A percentile compares a stretch with the other conserved stretches of the same genome.
phyloP scores from a whole-genome alignment of 2,329 filamentous ascomycete genomes.

The Aspergillus quadrilineatus region DNA sequence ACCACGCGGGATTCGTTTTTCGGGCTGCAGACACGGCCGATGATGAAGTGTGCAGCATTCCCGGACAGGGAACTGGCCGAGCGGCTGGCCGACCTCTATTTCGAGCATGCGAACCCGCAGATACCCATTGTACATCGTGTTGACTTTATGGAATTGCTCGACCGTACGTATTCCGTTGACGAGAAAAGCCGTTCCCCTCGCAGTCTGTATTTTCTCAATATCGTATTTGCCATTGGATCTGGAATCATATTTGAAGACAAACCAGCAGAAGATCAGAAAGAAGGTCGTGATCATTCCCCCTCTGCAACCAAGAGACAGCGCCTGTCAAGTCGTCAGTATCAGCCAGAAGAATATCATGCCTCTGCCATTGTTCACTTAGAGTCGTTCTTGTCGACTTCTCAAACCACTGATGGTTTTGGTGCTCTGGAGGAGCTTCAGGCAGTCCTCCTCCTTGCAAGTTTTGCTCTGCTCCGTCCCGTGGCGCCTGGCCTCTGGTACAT shows the following conservation, averaged over 20 bases:
- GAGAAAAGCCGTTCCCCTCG: constrained; percentile 67
- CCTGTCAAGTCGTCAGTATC: constrained; percentile 61
- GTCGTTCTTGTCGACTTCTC: constrained; percentile 70
- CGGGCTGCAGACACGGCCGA: constrained; percentile 87
- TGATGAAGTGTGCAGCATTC: constrained; percentile 80
- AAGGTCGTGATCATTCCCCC: constrained; percentile 25
- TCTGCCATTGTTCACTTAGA: constrained; percentile 91
- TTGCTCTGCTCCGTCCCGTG: constrained; percentile 85
- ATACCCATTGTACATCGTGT: constrained; percentile 87
- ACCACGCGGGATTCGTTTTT: constrained; percentile 97
- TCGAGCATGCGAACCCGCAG: constrained; percentile 94
- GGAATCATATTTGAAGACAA: constrained; percentile 76
- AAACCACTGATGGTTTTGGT: constrained; percentile 66
- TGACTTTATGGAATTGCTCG: constrained; percentile 87
- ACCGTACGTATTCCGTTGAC: constrained; percentile 72
- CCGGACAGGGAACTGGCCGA: constrained; percentile 73
- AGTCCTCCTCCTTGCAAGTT: constrained; percentile 85
- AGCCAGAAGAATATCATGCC: constrained; percentile 94
- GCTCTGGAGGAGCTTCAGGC: constrained; percentile 89
- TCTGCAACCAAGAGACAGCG: constrained; percentile 50
- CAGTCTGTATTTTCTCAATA: constrained; percentile 92
- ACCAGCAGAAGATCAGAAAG: constrained; percentile 25
- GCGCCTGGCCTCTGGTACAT: constrained; percentile 97
- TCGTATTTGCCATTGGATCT: constrained; percentile 93
- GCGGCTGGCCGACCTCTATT: constrained; percentile 78